Conservation (phyloP, 1,139 yeast species). For the Taiozyma sp. region DNA sequence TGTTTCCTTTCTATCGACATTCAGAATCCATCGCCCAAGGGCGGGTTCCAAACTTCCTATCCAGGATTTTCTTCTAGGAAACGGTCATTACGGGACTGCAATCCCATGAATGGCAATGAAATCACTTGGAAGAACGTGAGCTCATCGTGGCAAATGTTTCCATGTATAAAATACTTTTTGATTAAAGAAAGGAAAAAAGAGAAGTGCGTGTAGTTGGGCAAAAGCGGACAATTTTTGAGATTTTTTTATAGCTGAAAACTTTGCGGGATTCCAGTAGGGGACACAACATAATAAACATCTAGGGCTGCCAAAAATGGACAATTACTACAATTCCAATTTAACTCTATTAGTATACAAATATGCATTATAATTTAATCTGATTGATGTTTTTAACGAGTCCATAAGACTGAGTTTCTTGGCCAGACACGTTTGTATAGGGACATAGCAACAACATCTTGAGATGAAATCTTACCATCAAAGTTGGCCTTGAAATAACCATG, state of each 20-base stretch:
- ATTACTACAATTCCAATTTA: background rate
- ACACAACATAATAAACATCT: background rate
- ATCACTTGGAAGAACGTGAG: conserved; percentile 22
- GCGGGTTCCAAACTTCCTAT: conserved; percentile 28
- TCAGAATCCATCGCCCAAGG: conserved; percentile 21
- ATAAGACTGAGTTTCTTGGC: conserved; percentile 52
- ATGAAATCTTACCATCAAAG: conserved; percentile 84
- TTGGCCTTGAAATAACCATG: conserved; percentile 98
- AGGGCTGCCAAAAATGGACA: background rate
- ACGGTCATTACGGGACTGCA: conserved; percentile 24
- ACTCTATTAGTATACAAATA: background rate
- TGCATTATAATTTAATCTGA: background rate
- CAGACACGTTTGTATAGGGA: conserved; percentile 89
- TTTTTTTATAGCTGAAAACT: background rate
- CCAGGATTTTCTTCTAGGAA: conserved; percentile 25
- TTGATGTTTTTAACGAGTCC: conserved; percentile 19
- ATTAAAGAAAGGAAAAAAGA: conserved; percentile 20
- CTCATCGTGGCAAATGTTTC: conserved; percentile 29
- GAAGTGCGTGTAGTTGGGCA: background rate
- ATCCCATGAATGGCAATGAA: conserved; percentile 28
- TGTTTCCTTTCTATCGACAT: conserved; percentile 27
- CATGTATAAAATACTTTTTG: conserved; percentile 24
- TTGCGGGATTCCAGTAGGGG: background rate
- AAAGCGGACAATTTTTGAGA: background rate
- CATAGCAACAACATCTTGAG: conserved; percentile 95